These are phyloP conservation scores for Monosporascus sp. DNA, from an alignment of 2,329 filamentous ascomycete species.

Conservation along the genomic window DNA sequence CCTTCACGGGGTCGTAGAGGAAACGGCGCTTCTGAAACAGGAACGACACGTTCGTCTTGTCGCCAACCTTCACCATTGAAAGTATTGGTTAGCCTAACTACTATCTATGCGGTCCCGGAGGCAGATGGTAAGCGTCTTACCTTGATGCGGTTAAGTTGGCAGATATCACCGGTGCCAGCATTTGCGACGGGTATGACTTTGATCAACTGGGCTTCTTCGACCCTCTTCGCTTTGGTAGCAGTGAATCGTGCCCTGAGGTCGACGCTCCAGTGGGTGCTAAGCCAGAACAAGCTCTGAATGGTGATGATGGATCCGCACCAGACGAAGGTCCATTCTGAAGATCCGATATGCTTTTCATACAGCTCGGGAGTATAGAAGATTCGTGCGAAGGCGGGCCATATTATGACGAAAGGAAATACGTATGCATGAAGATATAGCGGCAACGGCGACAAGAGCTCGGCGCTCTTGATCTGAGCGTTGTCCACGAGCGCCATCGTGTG, in stretches of 20 bases:
- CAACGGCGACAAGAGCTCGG: constrained; percentile 83
- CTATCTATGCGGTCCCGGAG: neutral
- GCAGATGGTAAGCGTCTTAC: constrained; percentile 29
- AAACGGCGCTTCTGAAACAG: constrained; percentile 98
- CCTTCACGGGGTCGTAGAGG: constrained; percentile 66
- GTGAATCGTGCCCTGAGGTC: constrained; percentile 79
- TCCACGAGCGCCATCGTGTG: constrained; percentile 67
- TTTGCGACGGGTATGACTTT: constrained; percentile 89
- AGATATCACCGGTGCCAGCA: constrained; percentile 84
- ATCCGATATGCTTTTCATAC: constrained; percentile 87
- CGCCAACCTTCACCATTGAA: constrained; percentile 49
- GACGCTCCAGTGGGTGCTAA: constrained; percentile 97
- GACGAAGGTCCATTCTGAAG: constrained; percentile 97
- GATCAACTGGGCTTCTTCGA: constrained; percentile 76
- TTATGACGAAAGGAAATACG: constrained; percentile 83
- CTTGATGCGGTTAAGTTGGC: constrained; percentile 70
- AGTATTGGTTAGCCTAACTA: neutral
- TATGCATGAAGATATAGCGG: constrained; percentile 79
- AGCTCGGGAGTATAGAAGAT: constrained; percentile 78
- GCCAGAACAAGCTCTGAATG: constrained; percentile 81
- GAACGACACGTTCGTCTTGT: constrained; percentile 76
- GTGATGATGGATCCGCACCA: constrained; percentile 87
- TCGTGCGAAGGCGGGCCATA: constrained; percentile 88
- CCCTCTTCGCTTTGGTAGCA: constrained; percentile 60
- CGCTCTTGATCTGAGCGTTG: constrained; percentile 80